phyloP scores from a whole-genome alignment of 1,284 basidiomycete genomes.

The Veloboletus limbatus region DNA sequence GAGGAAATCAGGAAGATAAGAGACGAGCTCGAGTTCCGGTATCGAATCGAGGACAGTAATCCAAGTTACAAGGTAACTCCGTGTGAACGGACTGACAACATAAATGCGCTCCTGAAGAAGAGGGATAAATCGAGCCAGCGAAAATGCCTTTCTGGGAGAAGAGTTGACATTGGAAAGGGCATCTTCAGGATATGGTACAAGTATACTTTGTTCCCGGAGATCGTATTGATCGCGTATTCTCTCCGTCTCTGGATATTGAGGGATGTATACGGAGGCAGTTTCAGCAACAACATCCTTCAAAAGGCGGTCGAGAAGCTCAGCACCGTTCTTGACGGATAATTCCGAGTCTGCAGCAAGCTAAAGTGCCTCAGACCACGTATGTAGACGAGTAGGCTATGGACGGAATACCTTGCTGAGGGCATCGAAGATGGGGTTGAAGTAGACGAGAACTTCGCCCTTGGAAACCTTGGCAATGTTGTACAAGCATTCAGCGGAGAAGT shows the following conservation, averaged over 20 bases:
- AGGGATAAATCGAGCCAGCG: constrained; percentile 92
- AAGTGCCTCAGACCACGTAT: constrained; percentile 13
- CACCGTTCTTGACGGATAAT: constrained; percentile 96
- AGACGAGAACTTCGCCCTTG: constrained; percentile 94
- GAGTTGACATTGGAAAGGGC: constrained; percentile 42
- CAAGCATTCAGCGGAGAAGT: constrained; percentile 96
- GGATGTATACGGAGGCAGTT: constrained; percentile 93
- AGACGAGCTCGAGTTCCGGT: constrained; percentile 93
- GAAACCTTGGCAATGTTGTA: constrained; percentile 99
- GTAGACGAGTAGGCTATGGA: constrained; percentile 4
- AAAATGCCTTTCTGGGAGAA: constrained; percentile 80
- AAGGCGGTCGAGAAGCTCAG: constrained; percentile 94
- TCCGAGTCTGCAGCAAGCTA: constrained; percentile 97
- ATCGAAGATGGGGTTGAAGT: constrained; percentile 99
- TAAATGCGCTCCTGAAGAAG: constrained; percentile 91
- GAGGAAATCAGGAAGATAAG: constrained; percentile 92
- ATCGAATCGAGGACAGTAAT: constrained; percentile 95
- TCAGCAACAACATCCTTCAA: constrained; percentile 98
- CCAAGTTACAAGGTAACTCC: constrained; percentile 97
- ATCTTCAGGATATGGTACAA: constrained; percentile 63
- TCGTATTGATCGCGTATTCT: constrained; percentile 51
- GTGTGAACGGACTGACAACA: constrained; percentile 92
- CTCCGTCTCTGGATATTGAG: constrained; percentile 80
- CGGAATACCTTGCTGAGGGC: constrained; percentile 85
- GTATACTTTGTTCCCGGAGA: constrained; percentile 49